Evolutionary conservation across 1,284 basidiomycete genomes (phyloP).

Genomic region (Leccinum subrobustum): DNA sequence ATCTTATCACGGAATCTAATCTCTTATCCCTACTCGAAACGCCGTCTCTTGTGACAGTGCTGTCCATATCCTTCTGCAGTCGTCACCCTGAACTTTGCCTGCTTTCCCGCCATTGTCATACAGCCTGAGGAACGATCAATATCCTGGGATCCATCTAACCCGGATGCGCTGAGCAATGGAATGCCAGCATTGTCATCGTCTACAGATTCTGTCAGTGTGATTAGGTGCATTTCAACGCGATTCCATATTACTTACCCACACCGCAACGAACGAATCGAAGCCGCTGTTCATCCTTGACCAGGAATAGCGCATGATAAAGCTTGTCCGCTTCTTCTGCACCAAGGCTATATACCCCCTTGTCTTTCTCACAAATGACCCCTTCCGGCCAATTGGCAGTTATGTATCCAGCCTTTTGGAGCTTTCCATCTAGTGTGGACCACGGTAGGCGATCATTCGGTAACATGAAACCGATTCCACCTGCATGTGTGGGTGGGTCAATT

Average conservation of each 20-base stretch:
- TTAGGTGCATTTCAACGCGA: no score
- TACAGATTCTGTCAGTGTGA: neutral
- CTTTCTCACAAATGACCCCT: no score
- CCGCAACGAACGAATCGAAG: neutral
- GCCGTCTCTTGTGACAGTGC: neutral
- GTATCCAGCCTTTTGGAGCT: no score
- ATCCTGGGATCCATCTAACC: neutral
- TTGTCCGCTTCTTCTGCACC: no score
- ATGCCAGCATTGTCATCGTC: neutral
- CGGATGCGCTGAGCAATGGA: neutral
- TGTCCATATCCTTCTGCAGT: neutral
- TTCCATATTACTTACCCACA: neutral
- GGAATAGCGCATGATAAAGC: no score
- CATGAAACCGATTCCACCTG: no score
- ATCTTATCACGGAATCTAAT: neutral
- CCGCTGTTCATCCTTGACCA: no score
- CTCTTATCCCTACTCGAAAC: neutral
- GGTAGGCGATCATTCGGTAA: no score
- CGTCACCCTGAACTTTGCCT: neutral
- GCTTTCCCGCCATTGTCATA: neutral
- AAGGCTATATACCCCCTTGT: no score
- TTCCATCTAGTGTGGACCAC: no score
- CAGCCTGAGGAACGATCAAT: neutral
- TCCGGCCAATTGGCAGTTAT: no score
- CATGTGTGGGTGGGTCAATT: no score